These are phyloP conservation scores for Sporisorium reilianum DNA, from an alignment of 1,284 basidiomycete species.

Conservation along the genomic window DNA sequence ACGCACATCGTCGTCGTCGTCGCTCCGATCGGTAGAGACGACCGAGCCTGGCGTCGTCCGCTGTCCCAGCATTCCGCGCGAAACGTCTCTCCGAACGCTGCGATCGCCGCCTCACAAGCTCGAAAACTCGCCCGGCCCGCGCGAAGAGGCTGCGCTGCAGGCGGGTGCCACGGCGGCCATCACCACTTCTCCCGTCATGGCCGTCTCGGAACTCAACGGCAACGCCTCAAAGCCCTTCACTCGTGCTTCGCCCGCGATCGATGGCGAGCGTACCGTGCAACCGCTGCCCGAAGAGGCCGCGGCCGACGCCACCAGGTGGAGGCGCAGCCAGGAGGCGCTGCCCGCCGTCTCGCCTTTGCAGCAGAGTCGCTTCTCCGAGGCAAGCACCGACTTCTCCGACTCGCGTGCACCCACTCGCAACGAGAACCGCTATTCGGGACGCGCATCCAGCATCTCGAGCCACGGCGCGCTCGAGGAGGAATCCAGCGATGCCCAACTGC, in stretches of 20 bases:
- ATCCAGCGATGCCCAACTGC: slow-evolving; percentile 48
- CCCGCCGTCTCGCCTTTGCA: slow-evolving; percentile 32
- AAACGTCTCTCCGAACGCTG: slow-evolving; percentile 37
- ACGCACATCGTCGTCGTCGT: neutral
- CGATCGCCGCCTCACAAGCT: slow-evolving; percentile 35
- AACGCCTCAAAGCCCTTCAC: neutral
- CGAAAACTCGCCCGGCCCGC: slow-evolving; percentile 29
- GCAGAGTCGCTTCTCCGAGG: slow-evolving; percentile 53
- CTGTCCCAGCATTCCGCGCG: slow-evolving; percentile 28
- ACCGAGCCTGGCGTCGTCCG: neutral
- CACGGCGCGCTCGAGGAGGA: slow-evolving; percentile 41
- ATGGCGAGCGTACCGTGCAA: slow-evolving; percentile 31
- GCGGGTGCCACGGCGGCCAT: slow-evolving; percentile 34
- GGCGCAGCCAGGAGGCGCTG: slow-evolving; percentile 26
- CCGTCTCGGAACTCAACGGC: neutral
- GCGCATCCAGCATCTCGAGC: slow-evolving; percentile 39
- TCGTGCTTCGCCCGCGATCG: slow-evolving; percentile 15
- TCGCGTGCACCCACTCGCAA: slow-evolving; percentile 43
- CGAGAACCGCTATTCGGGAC: slow-evolving; percentile 37
- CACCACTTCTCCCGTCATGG: slow-evolving; percentile 7
- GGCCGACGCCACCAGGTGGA: slow-evolving; percentile 17
- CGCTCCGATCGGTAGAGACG: neutral
- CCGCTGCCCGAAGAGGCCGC: slow-evolving; percentile 16
- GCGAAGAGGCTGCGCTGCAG: slow-evolving; percentile 34
- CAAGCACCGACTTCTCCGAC: slow-evolving; percentile 48